Evolutionary conservation across 108 stramenopile species (phyloP).

Genomic region (Fragilariopsis cylindrus): DNA sequence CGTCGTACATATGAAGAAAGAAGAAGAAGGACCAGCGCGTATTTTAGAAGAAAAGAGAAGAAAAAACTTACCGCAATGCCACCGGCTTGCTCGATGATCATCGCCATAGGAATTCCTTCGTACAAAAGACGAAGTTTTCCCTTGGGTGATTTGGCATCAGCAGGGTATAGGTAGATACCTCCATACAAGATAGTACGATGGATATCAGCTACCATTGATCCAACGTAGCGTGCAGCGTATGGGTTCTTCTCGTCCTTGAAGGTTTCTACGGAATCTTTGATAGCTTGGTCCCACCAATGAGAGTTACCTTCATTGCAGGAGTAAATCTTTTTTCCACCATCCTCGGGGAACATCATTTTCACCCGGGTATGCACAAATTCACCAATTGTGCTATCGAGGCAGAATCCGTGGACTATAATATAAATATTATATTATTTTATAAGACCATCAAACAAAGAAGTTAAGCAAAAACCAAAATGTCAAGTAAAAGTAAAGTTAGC

Average conservation of each 20-base stretch:
- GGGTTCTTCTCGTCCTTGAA: conserved; percentile 89
- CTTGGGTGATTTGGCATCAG: conserved; percentile 90
- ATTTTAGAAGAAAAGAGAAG: too few species aligned
- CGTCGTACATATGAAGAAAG: too few species aligned
- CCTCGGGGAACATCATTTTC: conserved; percentile 88
- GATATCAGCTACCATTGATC: conserved; percentile 99
- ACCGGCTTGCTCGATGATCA: conserved; percentile 97
- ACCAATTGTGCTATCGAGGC: conserved; percentile 97
- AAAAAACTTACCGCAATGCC: conserved; percentile 66
- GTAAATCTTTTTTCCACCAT: conserved; percentile 95
- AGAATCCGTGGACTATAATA: conserved; percentile 88
- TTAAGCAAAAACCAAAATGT: too few species aligned
- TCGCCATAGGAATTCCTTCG: conserved; percentile 99
- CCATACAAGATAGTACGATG: conserved; percentile 99
- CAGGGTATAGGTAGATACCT: conserved; percentile 98
- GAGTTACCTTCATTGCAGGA: conserved; percentile 98
- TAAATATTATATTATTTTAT: too few species aligned
- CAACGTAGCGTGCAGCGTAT: conserved; percentile 95
- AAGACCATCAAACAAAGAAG: too few species aligned
- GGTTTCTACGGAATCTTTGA: conserved; percentile 83
- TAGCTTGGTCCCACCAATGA: conserved; percentile 91
- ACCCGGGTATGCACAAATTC: conserved; percentile 96
- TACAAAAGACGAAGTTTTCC: conserved; percentile 98
- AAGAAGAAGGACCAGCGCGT: too few species aligned
- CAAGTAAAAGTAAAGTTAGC: too few species aligned